Evolutionary conservation across 2,329 filamentous ascomycete species (phyloP).

Genomic region (Sporothrix protearum): DNA sequence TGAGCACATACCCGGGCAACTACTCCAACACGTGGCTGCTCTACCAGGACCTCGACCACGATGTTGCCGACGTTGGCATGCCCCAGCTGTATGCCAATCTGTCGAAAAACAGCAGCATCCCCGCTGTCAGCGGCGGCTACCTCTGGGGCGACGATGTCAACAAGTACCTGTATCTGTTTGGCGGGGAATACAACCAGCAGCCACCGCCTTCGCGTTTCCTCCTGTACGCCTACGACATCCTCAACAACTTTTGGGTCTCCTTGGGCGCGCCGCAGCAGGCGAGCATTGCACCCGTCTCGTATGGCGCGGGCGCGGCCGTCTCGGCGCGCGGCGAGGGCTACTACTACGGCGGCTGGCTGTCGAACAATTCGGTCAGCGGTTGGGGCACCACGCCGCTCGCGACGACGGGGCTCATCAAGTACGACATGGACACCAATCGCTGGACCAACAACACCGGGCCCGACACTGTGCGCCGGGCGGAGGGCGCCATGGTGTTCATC

Average conservation of each 20-base stretch:
- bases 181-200: constrained; percentile 50
- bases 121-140: constrained; percentile 43
- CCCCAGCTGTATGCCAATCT: constrained; percentile 56
- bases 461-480: constrained; percentile 52
- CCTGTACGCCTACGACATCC: constrained; percentile 56
- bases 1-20: constrained; percentile 47
- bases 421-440: constrained; percentile 51
- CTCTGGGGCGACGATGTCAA: constrained; percentile 61
- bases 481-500: constrained; percentile 58
- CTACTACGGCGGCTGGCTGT: constrained; percentile 62
- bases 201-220: constrained; percentile 42
- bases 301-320: constrained; percentile 55
- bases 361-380: constrained; percentile 48
- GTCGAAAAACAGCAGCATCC: constrained; percentile 57
- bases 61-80: constrained; percentile 42
- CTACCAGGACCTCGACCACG: constrained; percentile 54
- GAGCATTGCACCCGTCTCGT: constrained; percentile 48
- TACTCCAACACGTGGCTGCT: constrained; percentile 55
- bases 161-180: constrained; percentile 60
- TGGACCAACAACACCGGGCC: constrained; percentile 55
- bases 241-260: constrained; percentile 54
- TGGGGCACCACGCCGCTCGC: constrained; percentile 49
- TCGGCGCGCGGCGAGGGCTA: constrained; percentile 55
- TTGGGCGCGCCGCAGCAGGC: constrained; percentile 39
- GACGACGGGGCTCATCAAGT: constrained; percentile 52